Conservation (phyloP, 2,329 filamentous ascomycete species). For the Nigrospora osmanthi region DNA sequence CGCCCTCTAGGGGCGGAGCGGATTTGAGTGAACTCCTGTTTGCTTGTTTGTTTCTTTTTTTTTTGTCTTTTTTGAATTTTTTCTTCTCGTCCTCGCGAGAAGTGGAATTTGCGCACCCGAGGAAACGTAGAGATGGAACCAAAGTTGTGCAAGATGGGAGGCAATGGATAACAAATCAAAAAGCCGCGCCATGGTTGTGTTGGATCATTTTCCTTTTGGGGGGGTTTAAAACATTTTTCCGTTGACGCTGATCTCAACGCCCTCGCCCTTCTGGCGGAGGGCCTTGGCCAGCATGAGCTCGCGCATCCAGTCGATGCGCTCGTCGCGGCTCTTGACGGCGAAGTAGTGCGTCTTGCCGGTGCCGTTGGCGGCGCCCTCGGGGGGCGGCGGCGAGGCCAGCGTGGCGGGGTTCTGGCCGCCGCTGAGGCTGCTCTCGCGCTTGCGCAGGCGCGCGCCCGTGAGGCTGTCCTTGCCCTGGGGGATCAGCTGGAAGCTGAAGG, state of each 20-base stretch:
- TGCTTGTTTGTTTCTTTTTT: neutral
- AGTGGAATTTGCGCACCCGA: no score
- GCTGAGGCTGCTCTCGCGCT: slow-evolving; percentile 39
- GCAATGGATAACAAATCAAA: slow-evolving; percentile 11
- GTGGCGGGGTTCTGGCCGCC: slow-evolving; percentile 23
- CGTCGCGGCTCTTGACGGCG: slow-evolving; percentile 76
- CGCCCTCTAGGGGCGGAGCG: no score
- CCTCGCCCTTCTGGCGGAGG: slow-evolving; percentile 73
- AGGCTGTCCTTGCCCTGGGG: slow-evolving; percentile 55
- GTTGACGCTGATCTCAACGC: slow-evolving; percentile 76
- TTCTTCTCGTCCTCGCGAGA: neutral
- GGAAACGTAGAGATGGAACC: no score
- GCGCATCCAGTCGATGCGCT: slow-evolving; percentile 95
- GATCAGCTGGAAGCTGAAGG: slow-evolving; percentile 80
- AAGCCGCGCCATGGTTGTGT: slow-evolving; percentile 4
- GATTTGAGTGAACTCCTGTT: no score
- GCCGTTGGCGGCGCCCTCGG: slow-evolving; percentile 36
- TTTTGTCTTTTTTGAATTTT: neutral
- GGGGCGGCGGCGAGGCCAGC: slow-evolving; percentile 12
- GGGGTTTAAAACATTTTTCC: slow-evolving; percentile 69
- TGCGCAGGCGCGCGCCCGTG: slow-evolving; percentile 37
- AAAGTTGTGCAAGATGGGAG: neutral
- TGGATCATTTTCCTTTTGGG: neutral
- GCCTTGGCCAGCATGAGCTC: slow-evolving; percentile 89
- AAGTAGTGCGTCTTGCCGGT: slow-evolving; percentile 88